Evolutionary conservation across 2,329 filamentous ascomycete genomes (phyloP).

Genomic region (Nigrospora sphaerica): DNA sequence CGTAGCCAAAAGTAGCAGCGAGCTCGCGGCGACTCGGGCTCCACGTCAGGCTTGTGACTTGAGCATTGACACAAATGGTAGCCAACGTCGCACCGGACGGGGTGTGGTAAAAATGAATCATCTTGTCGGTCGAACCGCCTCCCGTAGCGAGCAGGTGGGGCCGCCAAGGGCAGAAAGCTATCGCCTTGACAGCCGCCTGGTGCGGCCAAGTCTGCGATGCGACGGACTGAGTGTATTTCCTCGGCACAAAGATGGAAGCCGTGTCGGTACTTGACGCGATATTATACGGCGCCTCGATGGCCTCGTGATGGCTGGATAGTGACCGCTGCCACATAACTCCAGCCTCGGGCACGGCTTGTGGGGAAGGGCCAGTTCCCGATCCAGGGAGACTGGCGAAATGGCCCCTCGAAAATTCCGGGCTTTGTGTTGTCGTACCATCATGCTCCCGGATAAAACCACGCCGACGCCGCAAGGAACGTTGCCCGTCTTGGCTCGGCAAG

Average conservation of each 20-base stretch:
- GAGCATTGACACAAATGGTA: conserved; percentile 85
- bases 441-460: no score
- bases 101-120: conserved; percentile 93
- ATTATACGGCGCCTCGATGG: no score
- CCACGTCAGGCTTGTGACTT: conserved; percentile 92
- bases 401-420: no score
- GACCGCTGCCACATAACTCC: no score
- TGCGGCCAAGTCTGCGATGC: conserved; percentile 72
- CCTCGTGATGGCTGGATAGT: neutral
- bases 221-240: conserved; percentile 43
- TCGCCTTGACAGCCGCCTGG: conserved; percentile 87
- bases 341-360: no score
- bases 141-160: conserved; percentile 81
- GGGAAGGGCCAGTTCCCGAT: no score
- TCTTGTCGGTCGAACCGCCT: conserved; percentile 88
- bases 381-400: no score
- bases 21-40: conserved; percentile 80
- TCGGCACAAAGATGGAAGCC: conserved; percentile 18
- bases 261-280: conserved; percentile 19
- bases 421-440: no score
- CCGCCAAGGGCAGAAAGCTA: conserved; percentile 95
- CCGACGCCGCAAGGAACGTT: no score
- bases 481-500: no score
- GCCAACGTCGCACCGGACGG: conserved; percentile 76
- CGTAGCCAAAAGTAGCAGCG: conserved; percentile 87